Conservation (phyloP, 495 filamentous ascomycete species). For the Penicillium crystallinum region DNA sequence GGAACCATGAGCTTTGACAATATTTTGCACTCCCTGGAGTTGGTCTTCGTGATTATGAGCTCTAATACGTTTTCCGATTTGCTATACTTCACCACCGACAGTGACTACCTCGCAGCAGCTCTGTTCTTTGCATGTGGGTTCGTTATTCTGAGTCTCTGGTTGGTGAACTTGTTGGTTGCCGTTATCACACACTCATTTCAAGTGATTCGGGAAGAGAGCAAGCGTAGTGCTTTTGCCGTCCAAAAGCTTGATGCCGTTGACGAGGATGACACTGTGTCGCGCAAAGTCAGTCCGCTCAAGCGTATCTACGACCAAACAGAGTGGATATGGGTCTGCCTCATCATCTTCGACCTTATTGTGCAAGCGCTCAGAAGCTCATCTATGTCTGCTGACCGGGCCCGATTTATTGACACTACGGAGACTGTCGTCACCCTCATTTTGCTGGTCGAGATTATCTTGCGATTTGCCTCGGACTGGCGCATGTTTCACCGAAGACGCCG, state of each 20-base stretch:
- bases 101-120: conserved; percentile 81
- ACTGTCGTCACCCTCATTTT: conserved; percentile 73
- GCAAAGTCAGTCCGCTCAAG: conserved; percentile 55
- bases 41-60: conserved; percentile 99
- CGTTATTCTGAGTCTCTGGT: conserved; percentile 92
- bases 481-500: conserved; percentile 63
- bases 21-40: conserved; percentile 80
- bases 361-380: conserved; percentile 69
- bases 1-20: conserved; percentile 93
- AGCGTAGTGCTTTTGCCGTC: conserved; percentile 83
- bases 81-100: conserved; percentile 87
- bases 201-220: conserved; percentile 95
- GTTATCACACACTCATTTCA: conserved; percentile 99
- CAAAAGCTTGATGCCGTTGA: conserved; percentile 54
- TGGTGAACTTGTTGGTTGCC: conserved; percentile 93
- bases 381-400: conserved; percentile 55
- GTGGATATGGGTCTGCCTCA: conserved; percentile 76
- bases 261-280: conserved; percentile 29
- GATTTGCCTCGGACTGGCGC: conserved; percentile 74
- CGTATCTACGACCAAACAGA: conserved; percentile 63
- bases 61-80: conserved; percentile 94
- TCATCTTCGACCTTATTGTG: conserved; percentile 67
- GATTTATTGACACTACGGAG: conserved; percentile 64
- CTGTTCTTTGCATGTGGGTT: conserved; percentile 82
- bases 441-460: conserved; percentile 73